Evolutionary conservation across 495 filamentous ascomycete genomes (phyloP), one percentile per base, ranked within the genome.

Genomic region (Penicillium coffeae): DNA sequence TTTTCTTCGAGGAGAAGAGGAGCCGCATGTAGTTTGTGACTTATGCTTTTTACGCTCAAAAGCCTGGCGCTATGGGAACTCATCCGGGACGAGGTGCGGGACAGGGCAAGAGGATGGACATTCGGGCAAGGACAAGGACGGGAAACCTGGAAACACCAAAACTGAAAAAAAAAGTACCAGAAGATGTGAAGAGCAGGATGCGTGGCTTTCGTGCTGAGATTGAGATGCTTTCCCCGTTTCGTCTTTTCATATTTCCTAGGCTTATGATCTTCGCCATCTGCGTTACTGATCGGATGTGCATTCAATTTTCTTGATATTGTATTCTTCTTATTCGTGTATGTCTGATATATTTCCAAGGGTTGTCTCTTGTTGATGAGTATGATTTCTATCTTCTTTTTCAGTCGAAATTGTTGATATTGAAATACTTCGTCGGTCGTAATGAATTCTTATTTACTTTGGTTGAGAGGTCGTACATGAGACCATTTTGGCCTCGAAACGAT

Each of bases 31-130:
- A 9, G 15, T 39, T 21, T 43, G 21, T 43, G 27, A 20, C 55
- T 50, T 56, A 21, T n/a, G n/a, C n/a, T n/a, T n/a, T 33, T 38
- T 48, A 43, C 47, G 54, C 60, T 66, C 50, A 69, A 73, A 70
- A 70, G 66, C 65, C 64, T 63, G 70, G 68, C 65, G 70, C 65
- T 65, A 64, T 69, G 68, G 68, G 56, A 37, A 42, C 45, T 39
- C 38, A 42, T 55, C 47, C 12, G n/a, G 36, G 54, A 45, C 56
- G 59, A 50, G 55, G 54, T 61, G 60, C 59, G 19, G 57, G 55
- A 50, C 60, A 56, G 60, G 45, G 46, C 58, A 50, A 59, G 51
- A 38, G 5, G 25, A 30, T 30, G 25, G 25, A 47, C n/a, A n/a
- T 36, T 42, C 30, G 35, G 44, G 45, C 18, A 33, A 10, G 21